Evolutionary conservation across 257 asterid genomes (phyloP), one percentile per base, ranked within the genome.

Genomic region (Nyctanthes arbortristis): DNA sequence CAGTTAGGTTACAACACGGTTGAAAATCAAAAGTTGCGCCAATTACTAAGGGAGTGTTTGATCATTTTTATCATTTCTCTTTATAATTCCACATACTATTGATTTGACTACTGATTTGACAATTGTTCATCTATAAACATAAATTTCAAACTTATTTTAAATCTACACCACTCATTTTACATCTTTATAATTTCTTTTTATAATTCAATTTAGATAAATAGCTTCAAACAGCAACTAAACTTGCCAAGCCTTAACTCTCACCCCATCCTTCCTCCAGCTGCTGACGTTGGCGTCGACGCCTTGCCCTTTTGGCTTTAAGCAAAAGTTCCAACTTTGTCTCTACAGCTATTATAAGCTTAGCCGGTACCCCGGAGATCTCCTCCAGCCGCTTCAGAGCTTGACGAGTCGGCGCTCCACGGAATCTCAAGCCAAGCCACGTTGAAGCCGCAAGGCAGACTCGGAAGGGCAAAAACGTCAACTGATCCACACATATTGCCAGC

Each of bases 221-320:
- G n/a, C n/a, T n/a, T n/a, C n/a, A n/a, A n/a, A n/a, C n/a, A n/a
- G n/a, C n/a, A n/a, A 20, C 63, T n/a, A n/a, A n/a, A n/a, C n/a
- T n/a, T n/a, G n/a, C 9, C 0, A 22, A 22, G 30, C 27, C 75
- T 49, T n/a, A 84, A 65, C 87, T 70, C 78, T 85, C 95, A 0
- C 82, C 90, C 91, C 87, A 83, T 45, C 89, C 87, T 75, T 89
- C 96, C 63, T 83, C 75, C 25, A 81, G 76, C 57, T n/a, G n/a
- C n/a, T 75, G 75, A 59, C 64, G 73, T n/a, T 75, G 87, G 34
- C 69, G 82, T 32, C 75, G 76, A 1, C 28, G 66, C 14, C 67
- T 55, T 22, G 6, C 14, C 4, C 57, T 32, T 3, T 33, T 56
- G 1, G 69, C 56, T 81, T 73, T 79, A 7, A 77, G 24, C 2